A percentile compares a stretch with the other conserved stretches of the same genome.
phyloP scores from a whole-genome alignment of 352 stramenopile genomes.

The Phytophthora sojae region DNA sequence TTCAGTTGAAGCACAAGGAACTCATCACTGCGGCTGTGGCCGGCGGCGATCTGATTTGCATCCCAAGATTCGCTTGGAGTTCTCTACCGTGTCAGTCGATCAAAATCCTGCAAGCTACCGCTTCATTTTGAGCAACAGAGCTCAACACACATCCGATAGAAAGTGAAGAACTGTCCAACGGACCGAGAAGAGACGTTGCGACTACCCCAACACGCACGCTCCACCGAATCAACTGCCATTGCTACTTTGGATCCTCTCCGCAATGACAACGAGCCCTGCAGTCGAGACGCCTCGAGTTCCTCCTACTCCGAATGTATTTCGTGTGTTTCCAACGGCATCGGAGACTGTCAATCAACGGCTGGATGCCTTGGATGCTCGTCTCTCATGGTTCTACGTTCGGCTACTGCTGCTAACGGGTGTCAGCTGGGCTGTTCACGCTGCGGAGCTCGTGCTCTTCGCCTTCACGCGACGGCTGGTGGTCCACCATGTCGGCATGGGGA shows the following conservation, averaged over 20 bases:
- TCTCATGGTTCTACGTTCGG: constrained; percentile 42
- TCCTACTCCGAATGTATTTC: not conserved
- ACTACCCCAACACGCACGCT: constrained; percentile 2
- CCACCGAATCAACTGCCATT: not conserved
- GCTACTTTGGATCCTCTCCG: constrained; percentile 10
- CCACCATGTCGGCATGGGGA: constrained; percentile 34
- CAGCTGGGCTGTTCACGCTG: constrained; percentile 47
- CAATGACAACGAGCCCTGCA: constrained; percentile 2
- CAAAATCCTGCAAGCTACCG: not conserved
- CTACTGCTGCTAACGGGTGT: constrained; percentile 42
- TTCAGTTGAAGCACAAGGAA: not conserved
- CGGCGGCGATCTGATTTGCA: constrained; percentile 9
- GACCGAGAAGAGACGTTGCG: not conserved
- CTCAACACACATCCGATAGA: constrained; percentile 9
- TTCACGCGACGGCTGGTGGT: constrained; percentile 38
- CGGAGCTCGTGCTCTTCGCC: constrained; percentile 48
- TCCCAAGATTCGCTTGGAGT: constrained; percentile 13
- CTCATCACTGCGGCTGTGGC: not conserved
- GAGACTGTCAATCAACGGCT: constrained; percentile 17
- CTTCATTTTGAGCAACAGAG: not conserved
- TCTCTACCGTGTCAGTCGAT: constrained; percentile 1
- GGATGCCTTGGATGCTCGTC: constrained; percentile 25
- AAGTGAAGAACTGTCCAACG: constrained; percentile 1
- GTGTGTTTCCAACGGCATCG: constrained; percentile 2
- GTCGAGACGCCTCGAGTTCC: not conserved